phyloP scores from a whole-genome alignment of 495 filamentous ascomycete species.

The Pyronema omphalodes region DNA sequence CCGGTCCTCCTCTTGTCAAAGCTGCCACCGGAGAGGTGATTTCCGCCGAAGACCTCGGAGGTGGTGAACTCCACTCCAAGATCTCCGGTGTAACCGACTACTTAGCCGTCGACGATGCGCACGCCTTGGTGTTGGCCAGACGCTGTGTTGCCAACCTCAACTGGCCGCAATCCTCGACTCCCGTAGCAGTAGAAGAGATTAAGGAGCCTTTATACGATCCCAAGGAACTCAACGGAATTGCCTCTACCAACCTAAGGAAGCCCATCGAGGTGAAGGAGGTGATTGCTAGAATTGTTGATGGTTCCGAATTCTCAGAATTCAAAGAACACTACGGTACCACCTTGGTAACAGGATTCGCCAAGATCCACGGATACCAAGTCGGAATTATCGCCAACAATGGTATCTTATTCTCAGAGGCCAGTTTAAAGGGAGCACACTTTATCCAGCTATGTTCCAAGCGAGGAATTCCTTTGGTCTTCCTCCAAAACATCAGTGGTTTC shows the following conservation, averaged over 20 bases:
- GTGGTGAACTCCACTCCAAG: slow-evolving; percentile 77
- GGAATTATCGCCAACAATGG: slow-evolving; percentile 96
- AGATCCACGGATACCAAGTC: slow-evolving; percentile 76
- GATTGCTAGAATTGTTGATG: slow-evolving; percentile 87
- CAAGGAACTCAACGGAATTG: slow-evolving; percentile 69
- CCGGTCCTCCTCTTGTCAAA: slow-evolving; percentile 88
- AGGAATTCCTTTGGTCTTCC: slow-evolving; percentile 71
- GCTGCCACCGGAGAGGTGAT: slow-evolving; percentile 91
- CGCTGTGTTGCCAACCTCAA: slow-evolving; percentile 77
- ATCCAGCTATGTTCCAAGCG: slow-evolving; percentile 93
- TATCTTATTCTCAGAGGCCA: slow-evolving; percentile 81
- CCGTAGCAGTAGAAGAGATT: slow-evolving; percentile 16
- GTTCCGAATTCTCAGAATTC: slow-evolving; percentile 79
- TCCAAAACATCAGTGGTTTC: slow-evolving; percentile 95
- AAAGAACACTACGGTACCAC: slow-evolving; percentile 83
- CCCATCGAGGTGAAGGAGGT: slow-evolving; percentile 75
- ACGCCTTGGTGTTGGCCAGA: slow-evolving; percentile 74
- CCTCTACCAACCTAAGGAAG: slow-evolving; percentile 68
- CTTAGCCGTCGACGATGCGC: slow-evolving; percentile 81
- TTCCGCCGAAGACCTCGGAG: slow-evolving; percentile 79
- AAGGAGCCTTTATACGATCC: slow-evolving; percentile 68
- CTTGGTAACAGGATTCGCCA: slow-evolving; percentile 81
- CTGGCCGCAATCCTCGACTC: slow-evolving; percentile 37
- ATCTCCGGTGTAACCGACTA: slow-evolving; percentile 95
- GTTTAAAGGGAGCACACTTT: slow-evolving; percentile 91